Conservation (phyloP, 2,329 filamentous ascomycete species). For the Orbilia oligospora region DNA sequence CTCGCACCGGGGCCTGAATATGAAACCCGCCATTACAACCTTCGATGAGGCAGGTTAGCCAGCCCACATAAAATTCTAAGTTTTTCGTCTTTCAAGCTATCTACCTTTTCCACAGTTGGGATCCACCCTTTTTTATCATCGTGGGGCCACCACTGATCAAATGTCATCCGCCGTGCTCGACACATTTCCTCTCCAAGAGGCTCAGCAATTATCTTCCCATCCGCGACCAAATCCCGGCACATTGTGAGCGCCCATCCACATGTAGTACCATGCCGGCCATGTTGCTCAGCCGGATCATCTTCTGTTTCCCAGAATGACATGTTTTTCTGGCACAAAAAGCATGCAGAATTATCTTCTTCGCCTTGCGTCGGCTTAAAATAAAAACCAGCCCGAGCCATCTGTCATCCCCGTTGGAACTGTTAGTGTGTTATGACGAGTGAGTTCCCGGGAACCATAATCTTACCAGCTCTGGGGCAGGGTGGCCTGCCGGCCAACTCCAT, state of each 20-base stretch:
- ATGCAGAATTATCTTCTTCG: conserved; percentile 88
- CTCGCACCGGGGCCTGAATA: conserved; percentile 50
- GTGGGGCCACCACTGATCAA: conserved; percentile 85
- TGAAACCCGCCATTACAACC: conserved; percentile 60
- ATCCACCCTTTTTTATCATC: conserved; percentile 89
- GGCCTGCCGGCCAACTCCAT: conserved; percentile 45
- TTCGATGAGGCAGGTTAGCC: conserved; percentile 39
- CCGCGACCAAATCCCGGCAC: conserved; percentile 74
- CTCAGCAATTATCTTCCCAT: conserved; percentile 75
- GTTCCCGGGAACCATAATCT: not conserved
- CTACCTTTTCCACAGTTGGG: conserved; percentile 88
- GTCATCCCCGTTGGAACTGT: not conserved
- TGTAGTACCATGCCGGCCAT: conserved; percentile 82
- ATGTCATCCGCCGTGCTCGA: conserved; percentile 85
- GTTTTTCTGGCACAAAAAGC: conserved; percentile 86
- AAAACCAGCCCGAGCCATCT: conserved; percentile 94
- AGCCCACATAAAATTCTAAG: conserved; percentile 13
- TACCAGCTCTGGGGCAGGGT: conserved; percentile 52
- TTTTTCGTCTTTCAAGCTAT: conserved; percentile 50
- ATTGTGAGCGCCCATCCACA: conserved; percentile 89
- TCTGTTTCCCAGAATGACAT: conserved; percentile 93
- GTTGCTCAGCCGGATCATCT: conserved; percentile 86
- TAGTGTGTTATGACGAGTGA: not conserved
- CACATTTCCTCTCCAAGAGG: conserved; percentile 80
- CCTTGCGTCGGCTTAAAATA: conserved; percentile 83